A percentile compares a stretch with the other conserved stretches of the same genome.
Evolutionary conservation across 23 red algal genomes (phyloP).

Genomic region (Chondrus crispus): DNA sequence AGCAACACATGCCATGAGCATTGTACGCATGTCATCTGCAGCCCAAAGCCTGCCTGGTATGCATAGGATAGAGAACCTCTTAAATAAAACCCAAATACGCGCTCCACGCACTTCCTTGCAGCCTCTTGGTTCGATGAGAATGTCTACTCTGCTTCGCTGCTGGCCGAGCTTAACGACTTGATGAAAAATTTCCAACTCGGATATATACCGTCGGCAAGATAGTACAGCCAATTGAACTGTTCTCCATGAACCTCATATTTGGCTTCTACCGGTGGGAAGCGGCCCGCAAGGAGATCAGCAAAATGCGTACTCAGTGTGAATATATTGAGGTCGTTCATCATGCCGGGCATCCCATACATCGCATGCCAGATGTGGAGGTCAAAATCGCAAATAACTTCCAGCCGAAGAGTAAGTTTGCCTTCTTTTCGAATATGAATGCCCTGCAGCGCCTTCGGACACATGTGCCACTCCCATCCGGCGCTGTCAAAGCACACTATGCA

Average conservation of each 20-base stretch:
- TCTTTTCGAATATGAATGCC: constrained; percentile 10
- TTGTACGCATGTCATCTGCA: not conserved
- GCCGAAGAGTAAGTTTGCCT: not conserved
- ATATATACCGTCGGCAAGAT: constrained; percentile 13
- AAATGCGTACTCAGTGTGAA: not conserved
- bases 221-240: constrained; percentile 25
- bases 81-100: constrained; percentile 10
- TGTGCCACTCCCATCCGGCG: not conserved
- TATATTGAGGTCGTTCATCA: not conserved
- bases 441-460: not conserved
- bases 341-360: not conserved
- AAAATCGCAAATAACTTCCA: not conserved
- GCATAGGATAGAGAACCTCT: not conserved
- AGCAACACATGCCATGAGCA: not conserved
- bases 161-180: not conserved
- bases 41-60: not conserved
- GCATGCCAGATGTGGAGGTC: not conserved
- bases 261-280: not conserved
- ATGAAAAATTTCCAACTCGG: not conserved
- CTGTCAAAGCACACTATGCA: not conserved
- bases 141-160: not conserved
- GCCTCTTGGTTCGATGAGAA: not conserved
- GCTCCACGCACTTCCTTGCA: not conserved
- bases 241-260: not conserved
- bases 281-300: not conserved